Percentiles rank a stretch among this genome's conserved stretches.
phyloP scores from a whole-genome alignment of 257 asterid species.

The Buddleja alternifolia region DNA sequence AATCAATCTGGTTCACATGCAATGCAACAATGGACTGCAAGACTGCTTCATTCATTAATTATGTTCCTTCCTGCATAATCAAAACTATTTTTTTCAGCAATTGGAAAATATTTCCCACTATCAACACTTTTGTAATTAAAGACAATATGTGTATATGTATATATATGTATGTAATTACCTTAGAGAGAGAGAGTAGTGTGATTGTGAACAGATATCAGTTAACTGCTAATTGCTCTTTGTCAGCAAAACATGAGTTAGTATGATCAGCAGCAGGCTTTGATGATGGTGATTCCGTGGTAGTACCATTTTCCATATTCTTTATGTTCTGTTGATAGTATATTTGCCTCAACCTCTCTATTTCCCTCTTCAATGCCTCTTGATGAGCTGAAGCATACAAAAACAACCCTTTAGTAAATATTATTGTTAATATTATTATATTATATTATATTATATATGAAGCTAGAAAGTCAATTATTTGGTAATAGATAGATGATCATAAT shows the following conservation, averaged over 20 bases:
- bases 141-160: no score
- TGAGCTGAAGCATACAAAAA: slow-evolving; percentile 50
- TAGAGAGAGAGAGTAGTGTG: neutral
- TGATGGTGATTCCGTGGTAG: slow-evolving; percentile 43
- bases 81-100: neutral
- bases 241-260: slow-evolving; percentile 38
- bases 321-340: slow-evolving; percentile 68
- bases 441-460: no score
- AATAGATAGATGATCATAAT: no score
- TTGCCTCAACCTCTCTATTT: slow-evolving; percentile 88
- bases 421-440: no score
- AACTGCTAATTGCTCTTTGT: slow-evolving; percentile 66
- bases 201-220: slow-evolving; percentile 38
- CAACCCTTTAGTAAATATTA: neutral
- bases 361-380: slow-evolving; percentile 95
- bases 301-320: slow-evolving; percentile 66
- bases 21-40: slow-evolving; percentile 27
- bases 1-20: slow-evolving; percentile 37
- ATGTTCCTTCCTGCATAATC: slow-evolving; percentile 41
- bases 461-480: no score
- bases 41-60: slow-evolving; percentile 30
- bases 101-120: neutral
- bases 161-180: slow-evolving; percentile 23
- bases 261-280: slow-evolving; percentile 48
- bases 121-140: no score